Conservation (phyloP, 176 grass and related monocot genomes). For the Hordeum vulgare region DNA sequence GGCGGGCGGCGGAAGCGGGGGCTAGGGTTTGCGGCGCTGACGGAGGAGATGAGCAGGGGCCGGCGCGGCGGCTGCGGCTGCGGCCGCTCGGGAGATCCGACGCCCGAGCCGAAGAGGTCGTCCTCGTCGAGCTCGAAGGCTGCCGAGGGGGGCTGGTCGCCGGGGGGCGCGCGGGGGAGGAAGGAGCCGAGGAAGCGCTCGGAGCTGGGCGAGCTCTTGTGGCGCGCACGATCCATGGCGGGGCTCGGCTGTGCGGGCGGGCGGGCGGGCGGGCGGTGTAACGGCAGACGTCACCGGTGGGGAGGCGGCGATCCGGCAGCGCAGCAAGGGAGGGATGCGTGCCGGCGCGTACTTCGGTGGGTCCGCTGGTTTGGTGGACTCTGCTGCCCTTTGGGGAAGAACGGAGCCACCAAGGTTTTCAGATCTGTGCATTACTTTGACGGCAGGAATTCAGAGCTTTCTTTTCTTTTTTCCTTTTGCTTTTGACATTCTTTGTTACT, state of each 20-base stretch:
- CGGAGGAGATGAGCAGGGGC: slow-evolving; percentile 15
- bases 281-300: background rate
- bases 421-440: background rate
- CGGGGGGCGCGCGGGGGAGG: slow-evolving; percentile 16
- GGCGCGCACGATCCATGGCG: slow-evolving; percentile 52
- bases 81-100: slow-evolving; percentile 30
- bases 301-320: slow-evolving; percentile 37
- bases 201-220: slow-evolving; percentile 30
- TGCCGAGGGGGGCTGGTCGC: slow-evolving; percentile 21
- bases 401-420: background rate
- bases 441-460: background rate
- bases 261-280: background rate
- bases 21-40: slow-evolving; percentile 29
- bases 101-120: slow-evolving; percentile 50
- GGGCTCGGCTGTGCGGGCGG: background rate
- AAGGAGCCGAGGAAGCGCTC: slow-evolving; percentile 56
- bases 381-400: background rate
- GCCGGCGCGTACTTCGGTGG: slow-evolving; percentile 18
- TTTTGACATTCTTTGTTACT: too few relatives aligned
- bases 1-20: slow-evolving; percentile 37
- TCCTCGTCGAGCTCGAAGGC: slow-evolving; percentile 72
- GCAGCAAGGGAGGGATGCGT: slow-evolving; percentile 7
- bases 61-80: slow-evolving; percentile 17
- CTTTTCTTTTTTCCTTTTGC: too few relatives aligned
- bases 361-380: slow-evolving; percentile 6